Conservation (phyloP, 108 stramenopile genomes). For the Nitzschia palea region DNA sequence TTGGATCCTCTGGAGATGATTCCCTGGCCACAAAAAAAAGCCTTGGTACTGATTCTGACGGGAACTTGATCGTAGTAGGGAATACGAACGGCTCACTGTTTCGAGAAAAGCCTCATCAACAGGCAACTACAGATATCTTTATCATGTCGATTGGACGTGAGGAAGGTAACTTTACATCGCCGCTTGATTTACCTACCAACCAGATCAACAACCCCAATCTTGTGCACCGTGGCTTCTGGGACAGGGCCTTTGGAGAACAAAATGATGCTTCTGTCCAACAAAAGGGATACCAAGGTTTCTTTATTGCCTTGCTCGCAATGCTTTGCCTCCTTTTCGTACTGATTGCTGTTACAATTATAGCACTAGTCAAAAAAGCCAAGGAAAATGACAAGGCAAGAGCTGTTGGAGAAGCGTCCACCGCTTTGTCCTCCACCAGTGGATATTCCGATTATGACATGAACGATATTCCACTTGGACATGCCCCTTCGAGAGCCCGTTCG, state of each 20-base stretch:
- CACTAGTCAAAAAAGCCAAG: too few species aligned
- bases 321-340: neutral
- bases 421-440: too few species aligned
- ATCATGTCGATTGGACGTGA: constrained; percentile 50
- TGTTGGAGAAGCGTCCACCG: neutral
- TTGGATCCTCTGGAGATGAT: constrained; percentile 51
- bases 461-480: too few species aligned
- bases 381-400: neutral
- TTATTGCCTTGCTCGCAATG: neutral
- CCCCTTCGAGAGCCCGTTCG: too few species aligned
- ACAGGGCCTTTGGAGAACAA: constrained; percentile 14
- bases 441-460: too few species aligned
- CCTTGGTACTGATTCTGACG: constrained; percentile 43
- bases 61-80: constrained; percentile 51
- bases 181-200: neutral
- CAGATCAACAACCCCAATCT: too few species aligned
- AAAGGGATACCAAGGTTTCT: constrained; percentile 1
- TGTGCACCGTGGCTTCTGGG: too few species aligned
- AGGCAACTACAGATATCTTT: constrained; percentile 47
- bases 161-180: neutral
- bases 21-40: constrained; percentile 49
- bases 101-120: constrained; percentile 30
- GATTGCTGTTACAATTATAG: too few species aligned
- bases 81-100: constrained; percentile 52
- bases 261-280: neutral